Evolutionary conservation across 495 filamentous ascomycete species (phyloP).

Genomic region (Neurospora tetraspora): DNA sequence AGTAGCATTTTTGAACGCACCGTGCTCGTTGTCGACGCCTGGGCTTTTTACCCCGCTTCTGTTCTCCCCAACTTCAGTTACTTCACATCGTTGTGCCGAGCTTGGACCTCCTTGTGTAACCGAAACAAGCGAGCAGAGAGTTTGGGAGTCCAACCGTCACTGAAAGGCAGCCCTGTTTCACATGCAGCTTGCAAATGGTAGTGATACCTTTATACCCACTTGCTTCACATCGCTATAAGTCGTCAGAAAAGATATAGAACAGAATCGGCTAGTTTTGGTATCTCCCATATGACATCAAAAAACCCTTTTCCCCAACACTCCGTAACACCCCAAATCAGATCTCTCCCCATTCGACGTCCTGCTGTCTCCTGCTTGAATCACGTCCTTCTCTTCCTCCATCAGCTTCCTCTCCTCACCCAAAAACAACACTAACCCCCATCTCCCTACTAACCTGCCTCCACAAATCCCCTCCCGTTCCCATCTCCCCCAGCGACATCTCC

Average conservation of each 20-base stretch:
- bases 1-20: not conserved
- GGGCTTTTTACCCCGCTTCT: not conserved
- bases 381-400: not conserved
- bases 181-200: not conserved
- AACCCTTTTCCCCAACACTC: not conserved
- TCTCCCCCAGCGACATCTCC: not conserved
- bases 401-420: constrained; percentile 5
- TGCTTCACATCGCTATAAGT: not conserved
- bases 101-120: not conserved
- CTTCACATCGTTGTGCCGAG: not conserved
- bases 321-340: not conserved
- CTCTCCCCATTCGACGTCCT: not conserved
- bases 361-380: not conserved
- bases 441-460: constrained; percentile 10
- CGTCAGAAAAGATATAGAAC: not conserved
- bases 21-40: not conserved
- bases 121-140: not conserved
- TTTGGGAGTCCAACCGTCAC: not conserved
- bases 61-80: not conserved
- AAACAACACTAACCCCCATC: constrained; percentile 15
- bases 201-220: not conserved
- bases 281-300: not conserved
- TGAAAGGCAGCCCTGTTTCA: not conserved
- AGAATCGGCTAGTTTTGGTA: not conserved
- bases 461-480: constrained; percentile 3